Evolutionary conservation across 164 flowering plant genomes (phyloP).

Genomic region (Magnolia sinica): DNA sequence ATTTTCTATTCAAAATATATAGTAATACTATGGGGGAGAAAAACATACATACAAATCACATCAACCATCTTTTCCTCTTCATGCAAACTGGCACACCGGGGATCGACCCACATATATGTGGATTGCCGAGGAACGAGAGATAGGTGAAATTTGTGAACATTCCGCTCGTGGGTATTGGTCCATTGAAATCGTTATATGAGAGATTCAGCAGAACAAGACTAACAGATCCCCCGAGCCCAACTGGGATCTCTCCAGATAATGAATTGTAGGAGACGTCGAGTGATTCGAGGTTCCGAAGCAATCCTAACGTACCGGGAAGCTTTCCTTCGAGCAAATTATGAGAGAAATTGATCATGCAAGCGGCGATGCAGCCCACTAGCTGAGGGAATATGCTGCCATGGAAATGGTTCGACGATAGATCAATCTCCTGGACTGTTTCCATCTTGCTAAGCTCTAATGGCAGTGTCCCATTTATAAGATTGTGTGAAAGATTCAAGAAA

Average conservation of each 20-base stretch:
- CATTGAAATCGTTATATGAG: conserved; percentile 45
- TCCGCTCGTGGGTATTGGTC: conserved; percentile 44
- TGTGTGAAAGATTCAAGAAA: conserved; percentile 55
- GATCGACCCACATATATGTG: conserved; percentile 37
- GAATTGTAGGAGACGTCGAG: conserved; percentile 48
- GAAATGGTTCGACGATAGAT: conserved; percentile 50
- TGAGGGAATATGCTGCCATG: conserved; percentile 36
- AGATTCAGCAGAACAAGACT: conserved; percentile 43
- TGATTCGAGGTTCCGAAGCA: conserved; percentile 35
- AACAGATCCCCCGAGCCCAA: conserved; percentile 25
- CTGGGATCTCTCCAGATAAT: conserved; percentile 43
- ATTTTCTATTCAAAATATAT: no score
- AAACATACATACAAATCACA: no score
- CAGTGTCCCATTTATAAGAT: conserved; percentile 44
- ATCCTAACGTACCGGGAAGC: conserved; percentile 47
- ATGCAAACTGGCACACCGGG: conserved; percentile 26
- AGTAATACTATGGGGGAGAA: no score
- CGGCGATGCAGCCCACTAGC: conserved; percentile 40
- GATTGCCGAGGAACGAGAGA: conserved; percentile 42
- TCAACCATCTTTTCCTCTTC: conserved; percentile 7
- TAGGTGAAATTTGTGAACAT: conserved; percentile 24
- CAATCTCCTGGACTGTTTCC: conserved; percentile 41
- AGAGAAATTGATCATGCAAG: conserved; percentile 38
- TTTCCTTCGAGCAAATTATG: conserved; percentile 42
- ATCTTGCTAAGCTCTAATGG: conserved; percentile 52